Evolutionary conservation across 768 basidiomycete species (phyloP).

Genomic region (Mycena capillaripes): DNA sequence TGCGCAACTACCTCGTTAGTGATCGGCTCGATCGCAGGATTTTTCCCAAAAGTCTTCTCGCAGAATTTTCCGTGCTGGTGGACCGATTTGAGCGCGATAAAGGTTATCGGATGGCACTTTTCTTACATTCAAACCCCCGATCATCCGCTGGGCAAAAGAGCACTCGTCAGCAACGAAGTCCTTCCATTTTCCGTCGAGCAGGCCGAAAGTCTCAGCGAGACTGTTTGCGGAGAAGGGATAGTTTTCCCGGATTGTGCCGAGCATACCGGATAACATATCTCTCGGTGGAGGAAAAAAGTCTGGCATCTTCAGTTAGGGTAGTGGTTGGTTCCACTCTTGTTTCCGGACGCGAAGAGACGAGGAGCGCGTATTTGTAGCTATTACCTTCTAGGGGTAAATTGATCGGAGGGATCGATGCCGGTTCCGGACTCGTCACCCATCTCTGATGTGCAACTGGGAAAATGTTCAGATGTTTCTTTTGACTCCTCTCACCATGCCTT

Average conservation of each 20-base stretch:
- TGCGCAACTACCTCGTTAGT: slow-evolving; percentile 19
- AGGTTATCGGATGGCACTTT: neutral
- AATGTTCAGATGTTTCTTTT: slow-evolving; percentile 2
- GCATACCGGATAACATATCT: slow-evolving; percentile 19
- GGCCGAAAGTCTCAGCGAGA: slow-evolving; percentile 28
- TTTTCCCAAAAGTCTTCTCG: slow-evolving; percentile 24
- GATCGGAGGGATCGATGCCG: too few relatives aligned
- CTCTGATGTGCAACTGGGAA: neutral
- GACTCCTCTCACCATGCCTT: slow-evolving; percentile 10
- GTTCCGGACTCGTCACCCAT: too few relatives aligned
- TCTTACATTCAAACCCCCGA: slow-evolving; percentile 24
- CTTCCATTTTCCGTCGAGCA: slow-evolving; percentile 32
- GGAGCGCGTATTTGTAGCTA: neutral
- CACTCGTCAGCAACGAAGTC: slow-evolving; percentile 25
- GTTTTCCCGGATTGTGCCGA: slow-evolving; percentile 10
- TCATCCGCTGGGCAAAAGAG: slow-evolving; percentile 18
- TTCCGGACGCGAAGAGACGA: neutral
- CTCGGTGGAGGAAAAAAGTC: slow-evolving; percentile 23
- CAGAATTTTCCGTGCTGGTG: slow-evolving; percentile 26
- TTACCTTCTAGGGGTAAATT: neutral
- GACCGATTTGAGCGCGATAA: neutral
- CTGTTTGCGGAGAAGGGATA: neutral
- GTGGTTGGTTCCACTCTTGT: neutral
- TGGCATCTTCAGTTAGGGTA: neutral
- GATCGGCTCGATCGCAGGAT: slow-evolving; percentile 23